Percentiles rank a stretch among this genome's conserved stretches.
Evolutionary conservation across 352 stramenopile genomes (phyloP).

Genomic region (Globisporangium parvum): DNA sequence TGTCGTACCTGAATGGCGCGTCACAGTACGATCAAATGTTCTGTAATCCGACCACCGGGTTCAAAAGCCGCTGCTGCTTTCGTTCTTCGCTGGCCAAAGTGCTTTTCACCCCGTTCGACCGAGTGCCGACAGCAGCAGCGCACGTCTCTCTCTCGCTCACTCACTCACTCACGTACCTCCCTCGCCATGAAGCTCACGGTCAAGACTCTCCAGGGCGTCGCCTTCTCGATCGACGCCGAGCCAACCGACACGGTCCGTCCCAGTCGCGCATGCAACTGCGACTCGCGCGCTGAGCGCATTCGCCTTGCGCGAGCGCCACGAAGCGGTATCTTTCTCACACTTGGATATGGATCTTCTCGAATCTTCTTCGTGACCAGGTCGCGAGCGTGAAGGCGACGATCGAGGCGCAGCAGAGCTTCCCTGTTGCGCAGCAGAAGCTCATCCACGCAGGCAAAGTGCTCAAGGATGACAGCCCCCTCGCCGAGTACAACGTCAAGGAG

Average conservation of each 20-base stretch:
- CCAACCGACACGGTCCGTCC: slow-evolving; percentile 53
- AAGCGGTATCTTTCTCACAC: background rate
- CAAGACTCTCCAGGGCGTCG: slow-evolving; percentile 83
- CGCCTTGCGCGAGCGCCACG: background rate
- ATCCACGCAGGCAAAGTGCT: slow-evolving; percentile 87
- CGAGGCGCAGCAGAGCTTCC: slow-evolving; percentile 61
- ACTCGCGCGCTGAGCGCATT: background rate
- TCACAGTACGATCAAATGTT: background rate
- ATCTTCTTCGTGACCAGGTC: slow-evolving; percentile 32
- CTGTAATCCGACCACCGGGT: too few species aligned
- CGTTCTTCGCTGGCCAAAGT: too few species aligned
- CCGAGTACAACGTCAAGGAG: slow-evolving; percentile 84
- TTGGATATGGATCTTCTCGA: slow-evolving; percentile 8
- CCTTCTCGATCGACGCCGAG: slow-evolving; percentile 71
- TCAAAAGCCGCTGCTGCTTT: too few species aligned
- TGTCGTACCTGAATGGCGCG: too few species aligned
- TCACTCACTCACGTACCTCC: background rate
- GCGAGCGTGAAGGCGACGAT: slow-evolving; percentile 78
- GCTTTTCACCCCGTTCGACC: slow-evolving; percentile 6
- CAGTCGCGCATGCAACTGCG: background rate
- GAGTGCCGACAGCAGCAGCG: background rate
- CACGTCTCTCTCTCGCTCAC: background rate
- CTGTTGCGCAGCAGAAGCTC: slow-evolving; percentile 74
- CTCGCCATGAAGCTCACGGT: slow-evolving; percentile 80
- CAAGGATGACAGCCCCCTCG: slow-evolving; percentile 75